Evolutionary conservation across 2,329 filamentous ascomycete genomes (phyloP).

Genomic region (Polychaeton citri): DNA sequence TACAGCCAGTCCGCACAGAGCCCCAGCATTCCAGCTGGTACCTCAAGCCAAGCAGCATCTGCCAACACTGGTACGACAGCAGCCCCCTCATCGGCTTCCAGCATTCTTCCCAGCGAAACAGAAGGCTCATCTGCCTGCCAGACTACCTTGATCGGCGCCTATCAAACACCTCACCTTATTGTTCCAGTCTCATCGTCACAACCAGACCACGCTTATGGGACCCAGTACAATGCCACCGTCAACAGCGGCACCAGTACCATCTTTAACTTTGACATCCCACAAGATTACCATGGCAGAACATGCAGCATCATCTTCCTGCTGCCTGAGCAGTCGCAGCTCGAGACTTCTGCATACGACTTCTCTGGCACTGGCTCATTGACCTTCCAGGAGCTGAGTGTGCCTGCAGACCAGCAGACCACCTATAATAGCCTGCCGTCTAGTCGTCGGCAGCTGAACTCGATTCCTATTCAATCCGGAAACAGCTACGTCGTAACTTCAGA

Average conservation of each 20-base stretch:
- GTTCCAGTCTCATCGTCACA: conserved; percentile 22
- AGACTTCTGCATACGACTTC: conserved; percentile 23
- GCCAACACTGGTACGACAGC: neutral
- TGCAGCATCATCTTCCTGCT: conserved; percentile 37
- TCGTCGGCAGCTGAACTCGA: neutral
- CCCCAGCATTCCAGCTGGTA: conserved; percentile 1
- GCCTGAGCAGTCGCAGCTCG: conserved; percentile 23
- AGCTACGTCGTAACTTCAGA: conserved; percentile 14
- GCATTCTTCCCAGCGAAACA: conserved; percentile 1
- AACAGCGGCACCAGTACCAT: conserved; percentile 25
- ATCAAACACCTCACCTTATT: conserved; percentile 25
- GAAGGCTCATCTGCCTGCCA: conserved; percentile 11
- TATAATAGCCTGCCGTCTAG: conserved; percentile 8
- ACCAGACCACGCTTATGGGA: conserved; percentile 27
- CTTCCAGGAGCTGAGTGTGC: conserved; percentile 13
- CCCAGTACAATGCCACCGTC: conserved; percentile 26
- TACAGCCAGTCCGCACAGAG: neutral
- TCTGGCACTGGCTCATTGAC: conserved; percentile 25
- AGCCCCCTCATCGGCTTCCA: conserved; percentile 1
- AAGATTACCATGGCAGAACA: conserved; percentile 25
- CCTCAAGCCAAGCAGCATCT: neutral
- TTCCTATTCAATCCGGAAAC: conserved; percentile 10
- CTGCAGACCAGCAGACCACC: conserved; percentile 10
- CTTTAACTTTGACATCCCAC: conserved; percentile 35
- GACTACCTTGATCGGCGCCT: conserved; percentile 19